Percentiles rank a stretch among this genome's conserved stretches.
phyloP scores from a whole-genome alignment of 768 basidiomycete species.

The Leccinum olivaceopallidum region DNA sequence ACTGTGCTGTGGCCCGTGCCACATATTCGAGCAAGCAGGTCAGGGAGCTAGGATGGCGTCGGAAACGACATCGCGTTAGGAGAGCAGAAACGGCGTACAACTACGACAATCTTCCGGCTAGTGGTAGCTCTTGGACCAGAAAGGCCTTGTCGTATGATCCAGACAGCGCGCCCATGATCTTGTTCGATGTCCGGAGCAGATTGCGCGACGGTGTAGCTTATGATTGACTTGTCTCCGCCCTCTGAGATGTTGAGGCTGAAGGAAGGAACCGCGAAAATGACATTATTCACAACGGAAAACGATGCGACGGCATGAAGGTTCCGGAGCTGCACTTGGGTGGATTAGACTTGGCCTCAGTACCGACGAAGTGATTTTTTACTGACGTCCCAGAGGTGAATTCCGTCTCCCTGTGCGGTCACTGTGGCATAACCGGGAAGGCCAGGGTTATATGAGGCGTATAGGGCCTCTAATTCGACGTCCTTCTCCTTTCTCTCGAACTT shows the following conservation, averaged over 20 bases:
- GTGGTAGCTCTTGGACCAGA: slow-evolving; percentile 33
- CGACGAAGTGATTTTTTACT: slow-evolving; percentile 23
- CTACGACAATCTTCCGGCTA: slow-evolving; percentile 41
- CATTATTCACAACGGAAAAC: slow-evolving; percentile 68
- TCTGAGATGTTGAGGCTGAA: slow-evolving; percentile 41
- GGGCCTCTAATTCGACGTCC: slow-evolving; percentile 1
- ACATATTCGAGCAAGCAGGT: slow-evolving; percentile 41
- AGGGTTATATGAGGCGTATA: slow-evolving; percentile 21
- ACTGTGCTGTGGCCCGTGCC: slow-evolving; percentile 29
- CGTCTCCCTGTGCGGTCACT: slow-evolving; percentile 70
- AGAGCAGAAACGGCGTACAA: slow-evolving; percentile 40
- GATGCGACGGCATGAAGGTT: slow-evolving; percentile 67
- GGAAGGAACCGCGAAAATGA: slow-evolving; percentile 59
- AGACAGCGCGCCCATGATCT: slow-evolving; percentile 51
- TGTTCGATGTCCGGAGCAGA: slow-evolving; percentile 47
- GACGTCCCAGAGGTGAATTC: slow-evolving; percentile 75
- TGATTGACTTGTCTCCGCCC: slow-evolving; percentile 37
- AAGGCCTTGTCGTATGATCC: slow-evolving; percentile 61
- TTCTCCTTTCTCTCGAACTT: not conserved
- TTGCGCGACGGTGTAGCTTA: slow-evolving; percentile 57
- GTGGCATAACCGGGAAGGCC: slow-evolving; percentile 58
- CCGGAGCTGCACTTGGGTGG: slow-evolving; percentile 45
- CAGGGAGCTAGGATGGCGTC: slow-evolving; percentile 41
- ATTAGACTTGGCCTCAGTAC: slow-evolving; percentile 10
- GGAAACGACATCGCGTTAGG: slow-evolving; percentile 4